Conservation (phyloP, 2,329 filamentous ascomycete genomes). For the Aureobasidium sp. region DNA sequence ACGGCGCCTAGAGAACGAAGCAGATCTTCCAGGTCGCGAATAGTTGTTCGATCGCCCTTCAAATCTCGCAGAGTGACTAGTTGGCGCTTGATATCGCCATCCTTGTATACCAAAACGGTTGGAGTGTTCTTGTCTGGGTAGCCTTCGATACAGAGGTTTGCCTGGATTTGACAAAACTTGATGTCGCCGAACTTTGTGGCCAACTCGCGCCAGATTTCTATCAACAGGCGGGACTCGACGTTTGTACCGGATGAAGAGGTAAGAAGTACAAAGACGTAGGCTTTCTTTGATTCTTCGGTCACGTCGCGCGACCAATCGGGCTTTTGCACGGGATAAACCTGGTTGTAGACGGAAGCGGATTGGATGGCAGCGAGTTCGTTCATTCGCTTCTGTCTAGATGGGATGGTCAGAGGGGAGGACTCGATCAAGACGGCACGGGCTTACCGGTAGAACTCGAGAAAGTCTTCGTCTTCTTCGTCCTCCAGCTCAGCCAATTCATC, state of each 20-base stretch:
- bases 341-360: conserved; percentile 72
- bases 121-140: conserved; percentile 94
- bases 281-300: conserved; percentile 73
- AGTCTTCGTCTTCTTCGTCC: conserved; percentile 89
- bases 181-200: conserved; percentile 83
- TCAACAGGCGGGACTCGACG: conserved; percentile 72
- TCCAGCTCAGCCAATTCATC: conserved; percentile 91
- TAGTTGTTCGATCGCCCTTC: conserved; percentile 60
- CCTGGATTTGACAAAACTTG: conserved; percentile 95
- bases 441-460: conserved; percentile 74
- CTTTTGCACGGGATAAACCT: conserved; percentile 89
- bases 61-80: conserved; percentile 80
- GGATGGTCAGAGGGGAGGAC: neutral
- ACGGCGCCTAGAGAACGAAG: conserved; percentile 77
- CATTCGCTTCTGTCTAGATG: conserved; percentile 61
- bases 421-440: conserved; percentile 22
- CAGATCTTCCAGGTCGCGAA: conserved; percentile 70
- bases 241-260: conserved; percentile 72
- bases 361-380: conserved; percentile 69
- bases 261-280: conserved; percentile 66
- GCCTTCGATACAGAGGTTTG: conserved; percentile 86
- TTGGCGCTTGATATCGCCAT: conserved; percentile 86
- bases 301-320: conserved; percentile 87
- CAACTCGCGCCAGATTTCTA: conserved; percentile 77
- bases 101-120: conserved; percentile 84